Evolutionary conservation across 2,329 filamentous ascomycete species (phyloP).

Genomic region (Fusarium succisae): DNA sequence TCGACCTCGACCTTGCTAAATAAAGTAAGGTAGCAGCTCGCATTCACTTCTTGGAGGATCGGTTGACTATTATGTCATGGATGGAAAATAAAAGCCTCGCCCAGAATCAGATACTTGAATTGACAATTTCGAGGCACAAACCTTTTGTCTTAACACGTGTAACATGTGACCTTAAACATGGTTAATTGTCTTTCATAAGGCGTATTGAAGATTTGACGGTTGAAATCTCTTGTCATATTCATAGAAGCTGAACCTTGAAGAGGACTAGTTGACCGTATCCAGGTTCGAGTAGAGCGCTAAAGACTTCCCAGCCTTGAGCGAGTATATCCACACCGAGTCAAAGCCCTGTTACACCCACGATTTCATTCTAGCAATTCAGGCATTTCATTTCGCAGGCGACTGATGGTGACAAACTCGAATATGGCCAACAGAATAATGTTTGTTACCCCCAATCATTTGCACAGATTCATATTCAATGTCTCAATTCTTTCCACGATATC

Average conservation of each 20-base stretch:
- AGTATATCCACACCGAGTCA: neutral
- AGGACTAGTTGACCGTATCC: neutral
- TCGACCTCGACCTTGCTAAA: no score
- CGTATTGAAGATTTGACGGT: neutral
- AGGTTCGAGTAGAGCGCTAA: fast-evolving
- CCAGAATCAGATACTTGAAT: neutral
- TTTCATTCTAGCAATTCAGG: neutral
- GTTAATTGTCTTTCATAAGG: neutral
- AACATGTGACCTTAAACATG: neutral
- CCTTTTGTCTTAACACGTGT: fast-evolving
- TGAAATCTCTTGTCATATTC: neutral
- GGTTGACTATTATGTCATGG: neutral
- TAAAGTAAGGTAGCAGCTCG: no score
- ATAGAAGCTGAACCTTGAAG: neutral
- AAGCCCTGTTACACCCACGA: neutral
- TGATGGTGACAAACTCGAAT: neutral
- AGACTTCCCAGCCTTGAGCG: neutral
- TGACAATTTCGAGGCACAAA: neutral
- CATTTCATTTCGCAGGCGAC: neutral
- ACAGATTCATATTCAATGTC: neutral
- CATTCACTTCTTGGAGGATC: neutral
- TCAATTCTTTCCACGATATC: neutral
- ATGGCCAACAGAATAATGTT: neutral
- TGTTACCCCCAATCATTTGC: neutral
- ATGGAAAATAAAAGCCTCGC: neutral